Conservation (phyloP, 1,139 yeast genomes). For the Blastobotrys elegans region DNA sequence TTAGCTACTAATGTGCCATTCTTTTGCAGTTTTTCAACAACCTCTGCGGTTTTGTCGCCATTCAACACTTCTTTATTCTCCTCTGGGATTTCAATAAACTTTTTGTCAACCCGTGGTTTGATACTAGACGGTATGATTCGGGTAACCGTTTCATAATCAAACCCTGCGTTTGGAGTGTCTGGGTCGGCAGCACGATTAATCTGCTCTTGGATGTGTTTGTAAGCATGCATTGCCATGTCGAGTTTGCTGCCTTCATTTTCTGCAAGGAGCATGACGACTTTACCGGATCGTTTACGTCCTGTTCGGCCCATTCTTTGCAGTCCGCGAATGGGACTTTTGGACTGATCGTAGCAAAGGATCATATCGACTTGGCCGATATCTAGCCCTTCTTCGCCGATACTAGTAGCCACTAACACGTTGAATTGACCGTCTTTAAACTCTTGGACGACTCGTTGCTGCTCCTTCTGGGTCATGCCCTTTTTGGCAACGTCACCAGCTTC, state of each 20-base stretch:
- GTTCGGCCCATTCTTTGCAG: constrained; percentile 98
- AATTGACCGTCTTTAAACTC: constrained; percentile 65
- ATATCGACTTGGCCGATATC: constrained; percentile 97
- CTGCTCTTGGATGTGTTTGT: constrained; percentile 68
- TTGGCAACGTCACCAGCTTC: constrained; percentile 14
- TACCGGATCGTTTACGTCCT: constrained; percentile 90
- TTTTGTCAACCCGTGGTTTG: constrained; percentile 53
- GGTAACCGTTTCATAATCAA: constrained; percentile 40
- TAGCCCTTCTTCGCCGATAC: constrained; percentile 97
- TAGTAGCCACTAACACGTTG: constrained; percentile 88
- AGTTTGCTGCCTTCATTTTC: constrained; percentile 74
- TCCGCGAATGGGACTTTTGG: constrained; percentile 88
- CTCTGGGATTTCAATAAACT: constrained; percentile 59
- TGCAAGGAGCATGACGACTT: constrained; percentile 68
- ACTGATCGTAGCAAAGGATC: constrained; percentile 88
- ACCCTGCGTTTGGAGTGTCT: constrained; percentile 11
- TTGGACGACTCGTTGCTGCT: constrained; percentile 53
- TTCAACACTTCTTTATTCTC: constrained; percentile 55
- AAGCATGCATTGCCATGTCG: constrained; percentile 80
- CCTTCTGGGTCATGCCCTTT: constrained; percentile 40
- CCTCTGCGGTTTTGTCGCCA: constrained; percentile 36
- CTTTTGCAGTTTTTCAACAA: constrained; percentile 4
- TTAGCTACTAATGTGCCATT: neutral
- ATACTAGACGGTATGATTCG: constrained; percentile 60
- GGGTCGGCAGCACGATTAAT: constrained; percentile 34